These are phyloP conservation scores for Pistacia integerrima DNA, from an alignment of 345 rosid species.

Conservation along the genomic window DNA sequence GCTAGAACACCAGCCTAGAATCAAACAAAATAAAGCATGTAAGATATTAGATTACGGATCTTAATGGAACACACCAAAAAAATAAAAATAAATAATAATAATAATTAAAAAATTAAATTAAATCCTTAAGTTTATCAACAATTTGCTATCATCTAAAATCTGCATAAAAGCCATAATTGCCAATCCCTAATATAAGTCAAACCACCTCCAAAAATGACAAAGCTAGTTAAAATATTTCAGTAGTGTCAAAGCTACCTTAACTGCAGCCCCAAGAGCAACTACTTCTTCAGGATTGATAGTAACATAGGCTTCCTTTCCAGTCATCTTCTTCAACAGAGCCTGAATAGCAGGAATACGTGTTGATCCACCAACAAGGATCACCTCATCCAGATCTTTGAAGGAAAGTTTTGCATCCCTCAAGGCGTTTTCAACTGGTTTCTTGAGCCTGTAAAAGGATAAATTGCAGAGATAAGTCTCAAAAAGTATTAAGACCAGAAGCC, in stretches of 20 bases:
- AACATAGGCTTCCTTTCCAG: slow-evolving; percentile 92
- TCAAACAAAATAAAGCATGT: background rate
- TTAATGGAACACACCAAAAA: background rate
- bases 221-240: slow-evolving; percentile 10
- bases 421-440: slow-evolving; percentile 79
- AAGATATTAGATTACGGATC: slow-evolving; percentile 42
- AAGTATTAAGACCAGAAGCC: background rate
- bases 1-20: slow-evolving; percentile 87
- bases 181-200: too few relatives aligned
- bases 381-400: slow-evolving; percentile 85
- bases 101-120: too few relatives aligned
- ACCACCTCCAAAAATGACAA: too few relatives aligned
- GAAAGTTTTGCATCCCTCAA: slow-evolving; percentile 88
- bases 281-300: slow-evolving; percentile 96
- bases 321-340: slow-evolving; percentile 79
- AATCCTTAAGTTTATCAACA: background rate
- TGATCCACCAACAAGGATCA: slow-evolving; percentile 95
- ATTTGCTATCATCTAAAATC: background rate
- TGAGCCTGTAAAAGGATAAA: slow-evolving; percentile 48
- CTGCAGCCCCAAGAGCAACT: slow-evolving; percentile 97
- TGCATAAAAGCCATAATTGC: too few relatives aligned
- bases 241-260: slow-evolving; percentile 53
- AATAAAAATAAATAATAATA: background rate
- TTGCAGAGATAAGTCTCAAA: background rate
- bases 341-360: slow-evolving; percentile 95